Conservation (phyloP, 1,284 basidiomycete species). For the Fomitopsis betulina region DNA sequence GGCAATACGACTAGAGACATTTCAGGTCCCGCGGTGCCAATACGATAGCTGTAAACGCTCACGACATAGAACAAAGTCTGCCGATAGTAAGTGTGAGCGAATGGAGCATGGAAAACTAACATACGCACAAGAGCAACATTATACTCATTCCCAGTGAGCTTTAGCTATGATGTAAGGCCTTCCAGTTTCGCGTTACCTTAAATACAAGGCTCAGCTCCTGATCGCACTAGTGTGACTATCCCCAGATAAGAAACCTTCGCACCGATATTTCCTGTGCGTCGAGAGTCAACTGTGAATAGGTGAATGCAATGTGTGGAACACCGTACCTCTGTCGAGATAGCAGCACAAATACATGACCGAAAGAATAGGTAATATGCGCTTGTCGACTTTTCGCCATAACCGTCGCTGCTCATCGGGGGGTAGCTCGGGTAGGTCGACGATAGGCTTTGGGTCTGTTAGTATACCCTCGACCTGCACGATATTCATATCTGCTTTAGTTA, state of each 20-base stretch:
- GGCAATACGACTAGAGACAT: slow-evolving; percentile 46
- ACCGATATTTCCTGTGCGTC: slow-evolving; percentile 9
- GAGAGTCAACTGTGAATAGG: background rate
- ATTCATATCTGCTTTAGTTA: no score
- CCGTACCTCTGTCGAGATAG: slow-evolving; percentile 7
- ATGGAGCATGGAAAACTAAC: slow-evolving; percentile 4
- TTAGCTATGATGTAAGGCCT: slow-evolving; percentile 48
- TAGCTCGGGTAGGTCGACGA: slow-evolving; percentile 35
- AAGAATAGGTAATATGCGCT: slow-evolving; percentile 55
- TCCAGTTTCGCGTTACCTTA: slow-evolving; percentile 64
- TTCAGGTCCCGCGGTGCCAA: background rate
- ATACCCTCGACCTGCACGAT: background rate
- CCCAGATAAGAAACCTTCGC: background rate
- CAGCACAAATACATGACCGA: slow-evolving; percentile 4
- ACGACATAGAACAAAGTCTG: slow-evolving; percentile 73
- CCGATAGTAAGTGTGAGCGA: background rate
- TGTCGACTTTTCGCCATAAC: slow-evolving; percentile 63
- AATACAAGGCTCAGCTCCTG: background rate
- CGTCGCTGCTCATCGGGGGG: slow-evolving; percentile 47
- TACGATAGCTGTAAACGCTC: slow-evolving; percentile 16
- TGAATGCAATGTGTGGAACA: background rate
- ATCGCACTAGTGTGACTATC: background rate
- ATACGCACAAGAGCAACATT: slow-evolving; percentile 57
- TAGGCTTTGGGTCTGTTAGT: slow-evolving; percentile 26
- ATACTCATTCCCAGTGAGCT: slow-evolving; percentile 53